Conservation (phyloP, 176 grass and related monocot species). For the Rhynchospora pubera region DNA sequence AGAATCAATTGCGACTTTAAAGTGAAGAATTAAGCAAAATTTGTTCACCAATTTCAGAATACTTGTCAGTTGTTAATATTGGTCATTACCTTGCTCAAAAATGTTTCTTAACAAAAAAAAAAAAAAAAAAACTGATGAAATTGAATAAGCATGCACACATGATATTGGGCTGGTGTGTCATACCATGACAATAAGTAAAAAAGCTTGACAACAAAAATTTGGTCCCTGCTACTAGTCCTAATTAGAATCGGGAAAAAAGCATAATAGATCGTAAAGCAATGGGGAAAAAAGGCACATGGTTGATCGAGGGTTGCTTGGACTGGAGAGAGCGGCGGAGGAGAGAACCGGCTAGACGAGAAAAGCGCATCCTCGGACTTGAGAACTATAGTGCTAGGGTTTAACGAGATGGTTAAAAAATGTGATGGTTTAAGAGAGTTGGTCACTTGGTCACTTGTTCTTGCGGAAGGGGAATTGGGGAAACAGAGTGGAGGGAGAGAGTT, state of each 20-base stretch:
- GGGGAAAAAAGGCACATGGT: conserved; percentile 12
- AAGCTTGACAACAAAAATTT: neutral
- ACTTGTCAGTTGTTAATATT: neutral
- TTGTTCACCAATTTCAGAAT: neutral
- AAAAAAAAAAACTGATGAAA: too few species aligned
- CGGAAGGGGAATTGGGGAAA: neutral
- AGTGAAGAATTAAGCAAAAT: neutral
- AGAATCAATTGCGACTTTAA: neutral
- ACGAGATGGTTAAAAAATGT: too few species aligned
- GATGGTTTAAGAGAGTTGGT: neutral
- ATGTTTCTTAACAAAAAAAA: neutral
- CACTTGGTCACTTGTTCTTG: neutral
- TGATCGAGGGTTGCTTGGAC: conserved; percentile 18
- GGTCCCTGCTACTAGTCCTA: neutral
- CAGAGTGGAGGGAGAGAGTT: neutral
- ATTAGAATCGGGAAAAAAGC: neutral
- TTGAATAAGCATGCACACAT: neutral
- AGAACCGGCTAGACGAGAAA: conserved; percentile 14
- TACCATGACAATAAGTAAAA: neutral
- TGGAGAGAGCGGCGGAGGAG: conserved; percentile 20
- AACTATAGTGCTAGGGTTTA: neutral
- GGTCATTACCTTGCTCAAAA: neutral
- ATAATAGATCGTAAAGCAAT: neutral
- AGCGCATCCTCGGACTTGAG: conserved; percentile 31
- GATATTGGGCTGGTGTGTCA: neutral